phyloP scores from a whole-genome alignment of 208 protist genomes.

The Naegleria lovaniensis region DNA sequence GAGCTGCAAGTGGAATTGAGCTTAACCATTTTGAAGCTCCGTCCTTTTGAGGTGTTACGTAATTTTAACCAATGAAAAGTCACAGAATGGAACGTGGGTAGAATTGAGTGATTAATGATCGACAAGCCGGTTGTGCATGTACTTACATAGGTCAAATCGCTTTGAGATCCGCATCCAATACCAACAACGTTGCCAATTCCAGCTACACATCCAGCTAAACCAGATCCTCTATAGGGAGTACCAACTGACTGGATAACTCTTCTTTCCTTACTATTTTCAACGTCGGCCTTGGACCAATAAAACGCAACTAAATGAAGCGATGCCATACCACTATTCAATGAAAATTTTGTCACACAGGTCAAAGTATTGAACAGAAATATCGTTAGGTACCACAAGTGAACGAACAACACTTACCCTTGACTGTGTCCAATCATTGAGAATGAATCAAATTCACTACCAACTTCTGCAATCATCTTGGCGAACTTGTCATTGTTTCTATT shows the following conservation, averaged over 20 bases:
- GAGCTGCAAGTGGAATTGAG: slow-evolving; percentile 31
- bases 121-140: too few relatives aligned
- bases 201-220: slow-evolving; percentile 40
- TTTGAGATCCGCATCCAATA: slow-evolving; percentile 1
- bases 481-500: slow-evolving; percentile 35
- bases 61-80: too few relatives aligned
- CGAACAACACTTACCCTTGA: slow-evolving; percentile 33
- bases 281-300: slow-evolving; percentile 34
- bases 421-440: slow-evolving; percentile 41
- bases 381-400: too few relatives aligned
- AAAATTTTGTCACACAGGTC: too few relatives aligned
- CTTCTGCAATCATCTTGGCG: slow-evolving; percentile 23
- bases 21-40: slow-evolving; percentile 14
- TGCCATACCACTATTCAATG: slow-evolving; percentile 36
- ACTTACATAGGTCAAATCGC: background rate
- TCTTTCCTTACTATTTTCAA: background rate
- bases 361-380: too few relatives aligned
- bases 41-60: too few relatives aligned
- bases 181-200: slow-evolving; percentile 32
- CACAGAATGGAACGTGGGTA: too few relatives aligned
- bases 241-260: slow-evolving; percentile 48
- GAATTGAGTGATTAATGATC: too few relatives aligned
- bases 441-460: background rate
- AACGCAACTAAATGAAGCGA: slow-evolving; percentile 39
- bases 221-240: slow-evolving; percentile 46